A percentile compares a stretch with the other conserved stretches of the same genome.
Conservation (phyloP, 1,139 yeast species). For the Candida smagusa region DNA sequence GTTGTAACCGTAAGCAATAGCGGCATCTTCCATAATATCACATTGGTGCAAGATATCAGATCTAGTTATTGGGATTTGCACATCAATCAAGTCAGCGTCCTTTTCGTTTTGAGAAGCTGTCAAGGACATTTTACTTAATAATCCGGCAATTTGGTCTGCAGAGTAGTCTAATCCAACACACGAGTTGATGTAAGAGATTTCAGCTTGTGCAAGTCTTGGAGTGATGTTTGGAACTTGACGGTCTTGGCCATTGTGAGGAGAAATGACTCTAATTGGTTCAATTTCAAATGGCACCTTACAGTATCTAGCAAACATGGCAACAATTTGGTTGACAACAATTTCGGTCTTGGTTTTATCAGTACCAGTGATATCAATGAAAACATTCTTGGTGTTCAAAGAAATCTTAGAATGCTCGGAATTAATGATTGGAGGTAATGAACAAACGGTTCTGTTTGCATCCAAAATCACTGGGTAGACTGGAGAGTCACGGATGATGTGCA, state of each 20-base stretch:
- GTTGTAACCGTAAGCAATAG: slow-evolving; percentile 93
- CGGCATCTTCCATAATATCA: slow-evolving; percentile 98
- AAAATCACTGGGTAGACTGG: slow-evolving; percentile 90
- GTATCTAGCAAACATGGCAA: slow-evolving; percentile 93
- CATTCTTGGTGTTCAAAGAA: slow-evolving; percentile 76
- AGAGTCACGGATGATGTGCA: slow-evolving; percentile 83
- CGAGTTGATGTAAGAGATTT: slow-evolving; percentile 83
- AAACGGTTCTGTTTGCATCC: slow-evolving; percentile 74
- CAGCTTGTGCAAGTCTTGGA: slow-evolving; percentile 71
- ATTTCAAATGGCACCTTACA: slow-evolving; percentile 73
- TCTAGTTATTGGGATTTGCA: slow-evolving; percentile 86
- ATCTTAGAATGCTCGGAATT: slow-evolving; percentile 91
- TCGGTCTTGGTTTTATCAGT: slow-evolving; percentile 93
- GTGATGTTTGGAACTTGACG: slow-evolving; percentile 73
- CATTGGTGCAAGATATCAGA: slow-evolving; percentile 96
- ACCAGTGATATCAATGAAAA: slow-evolving; percentile 92
- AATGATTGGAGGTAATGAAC: slow-evolving; percentile 96
- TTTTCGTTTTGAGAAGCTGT: slow-evolving; percentile 52
- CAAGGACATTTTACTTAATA: slow-evolving; percentile 81
- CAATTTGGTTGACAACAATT: slow-evolving; percentile 84
- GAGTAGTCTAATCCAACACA: slow-evolving; percentile 78
- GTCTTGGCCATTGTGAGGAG: slow-evolving; percentile 77
- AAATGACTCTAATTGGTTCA: slow-evolving; percentile 84
- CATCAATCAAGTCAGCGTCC: slow-evolving; percentile 57
- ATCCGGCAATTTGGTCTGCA: slow-evolving; percentile 62